Conservation (phyloP, 345 rosid genomes). For the Schrenkiella parvula region DNA sequence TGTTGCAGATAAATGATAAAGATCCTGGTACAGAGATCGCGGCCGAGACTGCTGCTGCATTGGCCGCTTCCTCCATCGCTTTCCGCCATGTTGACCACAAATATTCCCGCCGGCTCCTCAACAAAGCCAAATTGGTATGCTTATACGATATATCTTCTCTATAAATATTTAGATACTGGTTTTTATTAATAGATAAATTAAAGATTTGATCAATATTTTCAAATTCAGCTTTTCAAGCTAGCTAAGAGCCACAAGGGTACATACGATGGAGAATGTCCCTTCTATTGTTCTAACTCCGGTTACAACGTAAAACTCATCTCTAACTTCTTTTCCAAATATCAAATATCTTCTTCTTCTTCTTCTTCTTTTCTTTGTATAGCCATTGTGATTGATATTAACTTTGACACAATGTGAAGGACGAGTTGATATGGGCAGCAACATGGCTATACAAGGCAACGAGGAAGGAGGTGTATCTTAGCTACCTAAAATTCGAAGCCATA, state of each 20-base stretch:
- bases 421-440: slow-evolving; percentile 91
- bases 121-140: slow-evolving; percentile 69
- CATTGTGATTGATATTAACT: background rate
- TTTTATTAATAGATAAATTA: background rate
- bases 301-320: slow-evolving; percentile 49
- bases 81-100: slow-evolving; percentile 44
- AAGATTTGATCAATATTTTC: background rate
- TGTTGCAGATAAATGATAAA: slow-evolving; percentile 45
- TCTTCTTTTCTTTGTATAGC: background rate
- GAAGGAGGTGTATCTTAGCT: slow-evolving; percentile 36
- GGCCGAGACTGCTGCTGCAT: slow-evolving; percentile 75
- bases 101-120: slow-evolving; percentile 69
- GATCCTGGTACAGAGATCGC: slow-evolving; percentile 79
- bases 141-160: background rate
- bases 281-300: slow-evolving; percentile 91
- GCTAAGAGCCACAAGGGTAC: slow-evolving; percentile 68
- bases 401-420: slow-evolving; percentile 51
- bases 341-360: background rate
- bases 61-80: slow-evolving; percentile 77
- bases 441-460: slow-evolving; percentile 75
- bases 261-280: slow-evolving; percentile 95
- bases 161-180: background rate
- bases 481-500: slow-evolving; percentile 50
- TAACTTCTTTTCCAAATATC: background rate
- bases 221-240: slow-evolving; percentile 59